These are phyloP conservation scores for Xylaria venustula DNA, from an alignment of 495 filamentous ascomycete species.

Conservation along the genomic window DNA sequence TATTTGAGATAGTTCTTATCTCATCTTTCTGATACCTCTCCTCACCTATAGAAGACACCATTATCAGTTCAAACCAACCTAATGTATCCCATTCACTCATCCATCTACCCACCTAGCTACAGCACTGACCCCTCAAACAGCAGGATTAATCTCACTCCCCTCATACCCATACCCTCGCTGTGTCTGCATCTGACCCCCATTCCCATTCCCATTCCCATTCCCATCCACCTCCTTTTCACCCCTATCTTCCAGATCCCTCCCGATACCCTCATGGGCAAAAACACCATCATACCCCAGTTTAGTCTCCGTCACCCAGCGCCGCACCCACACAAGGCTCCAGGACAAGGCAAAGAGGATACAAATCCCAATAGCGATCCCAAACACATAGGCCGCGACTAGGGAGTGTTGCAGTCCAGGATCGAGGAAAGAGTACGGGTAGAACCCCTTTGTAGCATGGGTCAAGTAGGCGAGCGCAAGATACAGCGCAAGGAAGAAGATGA, in stretches of 20 bases:
- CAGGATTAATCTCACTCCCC: neutral
- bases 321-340: conserved; percentile 43
- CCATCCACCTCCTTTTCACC: neutral
- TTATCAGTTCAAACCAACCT: too few relatives aligned
- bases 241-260: neutral
- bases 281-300: conserved; percentile 48
- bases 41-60: too few relatives aligned
- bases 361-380: conserved; percentile 64
- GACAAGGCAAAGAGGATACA: conserved; percentile 61
- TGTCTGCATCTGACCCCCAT: too few relatives aligned
- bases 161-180: neutral
- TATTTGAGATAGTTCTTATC: too few relatives aligned
- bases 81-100: too few relatives aligned
- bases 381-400: conserved; percentile 54
- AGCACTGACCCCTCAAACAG: too few relatives aligned
- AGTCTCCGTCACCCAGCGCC: conserved; percentile 52
- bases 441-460: conserved; percentile 63
- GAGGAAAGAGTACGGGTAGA: conserved; percentile 75
- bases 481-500: conserved; percentile 61
- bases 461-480: conserved; percentile 77
- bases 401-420: conserved; percentile 47
- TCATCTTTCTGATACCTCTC: too few relatives aligned
- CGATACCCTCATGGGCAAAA: conserved; percentile 20
- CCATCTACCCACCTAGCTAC: too few relatives aligned
- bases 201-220: neutral